These are phyloP conservation scores for Phytophthora rubi DNA, from an alignment of 352 stramenopile species.

Conservation along the genomic window DNA sequence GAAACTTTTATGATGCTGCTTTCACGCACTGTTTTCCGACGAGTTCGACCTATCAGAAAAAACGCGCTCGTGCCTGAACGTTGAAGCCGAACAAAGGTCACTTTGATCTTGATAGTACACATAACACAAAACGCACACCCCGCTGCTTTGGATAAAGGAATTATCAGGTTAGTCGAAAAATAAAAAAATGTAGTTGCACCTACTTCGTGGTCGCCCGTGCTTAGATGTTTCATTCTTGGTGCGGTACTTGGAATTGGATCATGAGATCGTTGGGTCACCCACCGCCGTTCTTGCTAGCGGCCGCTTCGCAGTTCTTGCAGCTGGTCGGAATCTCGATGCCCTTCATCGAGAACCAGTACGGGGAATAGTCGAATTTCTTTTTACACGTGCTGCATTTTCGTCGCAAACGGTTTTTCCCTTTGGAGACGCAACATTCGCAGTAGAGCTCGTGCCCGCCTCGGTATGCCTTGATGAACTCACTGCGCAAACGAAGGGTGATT, in stretches of 20 bases:
- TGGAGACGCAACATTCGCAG: conserved; percentile 24
- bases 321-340: conserved; percentile 25
- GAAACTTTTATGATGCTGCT: too few relatives aligned
- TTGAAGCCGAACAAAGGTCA: too few relatives aligned
- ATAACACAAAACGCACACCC: too few relatives aligned
- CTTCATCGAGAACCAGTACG: conserved; percentile 45
- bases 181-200: too few relatives aligned
- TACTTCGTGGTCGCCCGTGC: too few relatives aligned
- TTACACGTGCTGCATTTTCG: conserved; percentile 14
- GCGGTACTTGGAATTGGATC: background rate
- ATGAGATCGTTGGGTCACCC: background rate
- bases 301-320: conserved; percentile 38
- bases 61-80: too few relatives aligned
- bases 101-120: too few relatives aligned
- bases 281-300: background rate
- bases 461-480: conserved; percentile 31
- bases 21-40: too few relatives aligned
- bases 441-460: conserved; percentile 24
- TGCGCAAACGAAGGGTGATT: conserved; percentile 29
- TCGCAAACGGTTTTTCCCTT: background rate
- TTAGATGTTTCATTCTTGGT: too few relatives aligned
- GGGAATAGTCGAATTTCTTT: conserved; percentile 5
- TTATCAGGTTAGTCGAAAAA: too few relatives aligned
- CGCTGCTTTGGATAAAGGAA: too few relatives aligned
- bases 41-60: too few relatives aligned